Evolutionary conservation across 441 rosid species (phyloP), one percentile per base, ranked within the genome.

Genomic region (Gossypium gossypioides): DNA sequence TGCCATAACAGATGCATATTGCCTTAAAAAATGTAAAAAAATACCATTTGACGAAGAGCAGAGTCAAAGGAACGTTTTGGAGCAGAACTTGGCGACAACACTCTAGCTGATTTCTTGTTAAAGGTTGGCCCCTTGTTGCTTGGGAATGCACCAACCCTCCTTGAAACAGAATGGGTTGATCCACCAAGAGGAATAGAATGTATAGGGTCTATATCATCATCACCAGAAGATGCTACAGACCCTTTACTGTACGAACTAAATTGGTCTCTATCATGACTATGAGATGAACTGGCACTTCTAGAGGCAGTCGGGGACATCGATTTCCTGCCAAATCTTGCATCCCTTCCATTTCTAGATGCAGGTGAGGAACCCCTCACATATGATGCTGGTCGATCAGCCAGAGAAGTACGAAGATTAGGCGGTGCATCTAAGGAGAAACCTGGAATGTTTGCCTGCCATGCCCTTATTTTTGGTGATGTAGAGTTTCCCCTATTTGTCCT

Each of bases 291-390:
- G 75, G 85, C 89, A 86, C 97, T 96, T 87, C 97, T 89, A 60
- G 97, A 81, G 75, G 93, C 89, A 78, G 91, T 92, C 12, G 99
- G 98, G 77, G 99, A 96, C 87, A 93, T 85, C 29, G 98, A 96
- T 78, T 91, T 93, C 84, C 99, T 83, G 77, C 92, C 80, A 44
- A 77, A 84, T 74, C 78, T 86, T 40, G 88, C 79, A 70, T 88
- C 97, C 82, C 81, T 87, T 6, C 94, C 89, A 82, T 88, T 95
- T 81, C 89, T 87, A 71, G 99, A 95, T 37, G 98, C 99, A 71
- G 98, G 98, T 9, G 99, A 92, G 75, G 96, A 89, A 52, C 98
- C 99, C 87, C 99, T 88, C 73, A 93, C 90, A 65, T 91, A 96
- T 27, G 97, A 84, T 54, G 89, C 89, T 0, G 99, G 97, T 69